Percentiles rank a stretch among this genome's conserved stretches.
phyloP scores from a whole-genome alignment of 2,329 filamentous ascomycete genomes.

The Nothopassalora personata region DNA sequence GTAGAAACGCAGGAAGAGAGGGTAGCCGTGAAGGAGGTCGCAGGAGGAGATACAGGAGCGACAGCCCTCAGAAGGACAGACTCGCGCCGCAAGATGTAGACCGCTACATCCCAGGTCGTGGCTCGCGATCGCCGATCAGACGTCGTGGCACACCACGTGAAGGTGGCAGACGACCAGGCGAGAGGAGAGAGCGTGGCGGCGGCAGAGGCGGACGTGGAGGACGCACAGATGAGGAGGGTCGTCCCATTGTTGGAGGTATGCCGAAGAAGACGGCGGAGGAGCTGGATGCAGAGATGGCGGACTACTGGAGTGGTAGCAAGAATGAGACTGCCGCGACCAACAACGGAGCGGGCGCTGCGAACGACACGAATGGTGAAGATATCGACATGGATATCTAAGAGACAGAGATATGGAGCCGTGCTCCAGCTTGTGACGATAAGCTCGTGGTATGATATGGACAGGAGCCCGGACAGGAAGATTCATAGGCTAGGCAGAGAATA shows the following conservation, averaged over 20 bases:
- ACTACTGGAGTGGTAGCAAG: conserved; percentile 64
- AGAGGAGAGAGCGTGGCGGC: conserved; percentile 40
- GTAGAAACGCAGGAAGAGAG: conserved; percentile 25
- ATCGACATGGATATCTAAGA: conserved; percentile 33
- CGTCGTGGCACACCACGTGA: conserved; percentile 47
- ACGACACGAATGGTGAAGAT: conserved; percentile 18
- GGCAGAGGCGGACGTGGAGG: conserved; percentile 33
- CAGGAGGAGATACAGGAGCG: conserved; percentile 33
- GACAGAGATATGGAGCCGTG: not conserved
- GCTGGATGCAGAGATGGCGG: conserved; percentile 92
- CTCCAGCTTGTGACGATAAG: not conserved
- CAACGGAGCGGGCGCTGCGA: conserved; percentile 13
- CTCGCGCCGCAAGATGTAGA: conserved; percentile 66
- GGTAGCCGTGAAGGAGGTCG: conserved; percentile 1
- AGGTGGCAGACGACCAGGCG: conserved; percentile 43
- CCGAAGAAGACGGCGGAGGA: conserved; percentile 85
- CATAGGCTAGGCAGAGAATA: not conserved
- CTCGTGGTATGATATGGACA: not conserved
- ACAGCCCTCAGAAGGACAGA: conserved; percentile 47
- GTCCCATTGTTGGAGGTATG: conserved; percentile 40
- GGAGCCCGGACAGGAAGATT: not conserved
- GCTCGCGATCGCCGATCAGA: conserved; percentile 51
- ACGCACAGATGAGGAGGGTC: conserved; percentile 45
- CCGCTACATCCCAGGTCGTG: conserved; percentile 65
- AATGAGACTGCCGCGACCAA: conserved; percentile 25